Evolutionary conservation across 140 eudicot genomes (phyloP), one percentile per base, ranked within the genome.

Genomic region (Bidens hawaiensis): DNA sequence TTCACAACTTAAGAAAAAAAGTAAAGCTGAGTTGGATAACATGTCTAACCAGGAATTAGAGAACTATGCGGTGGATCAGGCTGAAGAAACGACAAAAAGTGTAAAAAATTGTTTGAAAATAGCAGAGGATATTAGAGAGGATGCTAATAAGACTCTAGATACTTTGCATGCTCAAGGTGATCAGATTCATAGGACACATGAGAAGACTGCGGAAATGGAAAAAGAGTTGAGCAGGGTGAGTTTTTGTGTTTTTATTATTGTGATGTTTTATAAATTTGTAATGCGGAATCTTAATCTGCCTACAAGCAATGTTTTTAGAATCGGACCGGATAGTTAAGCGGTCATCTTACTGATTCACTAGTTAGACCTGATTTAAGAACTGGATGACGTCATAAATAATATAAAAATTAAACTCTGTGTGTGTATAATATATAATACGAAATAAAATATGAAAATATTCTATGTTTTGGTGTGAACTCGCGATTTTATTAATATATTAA

Each of bases 91-190:
- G 6, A 88, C 99, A 3, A 78, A 65, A 30, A 62, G 89, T 6
- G 99, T 88, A 15, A 76, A 88, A 55, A 93, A 83, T 34, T 81
- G 94, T 58, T 72, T 88, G 59, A 81, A 71, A 62, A 93, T 93
- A 8, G 96, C 99, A 0, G 90, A 82, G 62, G 96, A 81, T 30
- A 93, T 93, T 6, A 82, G 87, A 58, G 62, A 69, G 21, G 93
- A 83, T 60, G 96, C 89, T 28, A 38, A 76, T 0, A 68, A 60
- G 73, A 93, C 99, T 0, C 96, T 93, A 21, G 95, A 88, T 3
- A 93, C 95, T 45, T 69, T 93, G 79, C 95, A 93, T 67, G 83
- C 85, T 71, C 99, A 93, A 67, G 99, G 99, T 1, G 99, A 93
- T 71, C 99, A 93, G 45, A 93, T 93, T 60, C 77, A 85, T 17